phyloP scores from a whole-genome alignment of 2,329 filamentous ascomycete genomes.

The Hypomyces perniciosus region DNA sequence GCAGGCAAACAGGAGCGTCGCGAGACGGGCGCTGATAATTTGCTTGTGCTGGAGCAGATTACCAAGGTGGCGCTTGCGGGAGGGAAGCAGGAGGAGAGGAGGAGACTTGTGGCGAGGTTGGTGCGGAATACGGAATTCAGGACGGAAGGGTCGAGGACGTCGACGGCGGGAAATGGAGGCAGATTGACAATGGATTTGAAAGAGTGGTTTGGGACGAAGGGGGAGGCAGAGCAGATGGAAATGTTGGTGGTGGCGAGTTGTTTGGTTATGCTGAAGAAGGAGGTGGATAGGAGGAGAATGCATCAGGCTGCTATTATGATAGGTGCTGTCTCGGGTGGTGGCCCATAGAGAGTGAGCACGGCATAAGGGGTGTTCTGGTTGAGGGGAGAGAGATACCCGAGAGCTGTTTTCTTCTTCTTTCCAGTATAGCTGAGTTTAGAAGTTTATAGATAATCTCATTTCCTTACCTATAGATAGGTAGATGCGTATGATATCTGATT shows the following conservation, averaged over 20 bases:
- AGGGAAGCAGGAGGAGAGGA: constrained; percentile 25
- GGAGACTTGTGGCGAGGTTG: constrained; percentile 35
- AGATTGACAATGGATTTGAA: constrained; percentile 39
- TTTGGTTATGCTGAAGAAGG: constrained; percentile 59
- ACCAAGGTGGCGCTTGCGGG: constrained; percentile 25
- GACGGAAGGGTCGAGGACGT: constrained; percentile 31
- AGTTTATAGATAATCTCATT: too few species aligned
- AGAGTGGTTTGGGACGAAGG: constrained; percentile 29
- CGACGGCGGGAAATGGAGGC: constrained; percentile 46
- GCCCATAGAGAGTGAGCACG: background rate
- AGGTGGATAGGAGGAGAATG: constrained; percentile 51
- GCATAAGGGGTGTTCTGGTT: background rate
- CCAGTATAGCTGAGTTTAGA: background rate
- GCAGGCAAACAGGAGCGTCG: constrained; percentile 40
- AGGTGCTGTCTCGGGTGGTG: constrained; percentile 19
- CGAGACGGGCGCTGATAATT: constrained; percentile 34
- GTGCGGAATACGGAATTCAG: constrained; percentile 36
- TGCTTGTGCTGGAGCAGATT: constrained; percentile 47
- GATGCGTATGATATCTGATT: too few species aligned
- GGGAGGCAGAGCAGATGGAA: constrained; percentile 35
- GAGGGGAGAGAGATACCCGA: background rate
- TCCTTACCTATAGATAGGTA: too few species aligned
- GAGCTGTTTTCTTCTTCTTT: background rate
- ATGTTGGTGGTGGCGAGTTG: constrained; percentile 51
- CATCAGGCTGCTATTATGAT: constrained; percentile 44